Percentiles rank a stretch among this genome's conserved stretches.
phyloP scores from a whole-genome alignment of 2,329 filamentous ascomycete species.

The Plenodomus tracheiphilus region DNA sequence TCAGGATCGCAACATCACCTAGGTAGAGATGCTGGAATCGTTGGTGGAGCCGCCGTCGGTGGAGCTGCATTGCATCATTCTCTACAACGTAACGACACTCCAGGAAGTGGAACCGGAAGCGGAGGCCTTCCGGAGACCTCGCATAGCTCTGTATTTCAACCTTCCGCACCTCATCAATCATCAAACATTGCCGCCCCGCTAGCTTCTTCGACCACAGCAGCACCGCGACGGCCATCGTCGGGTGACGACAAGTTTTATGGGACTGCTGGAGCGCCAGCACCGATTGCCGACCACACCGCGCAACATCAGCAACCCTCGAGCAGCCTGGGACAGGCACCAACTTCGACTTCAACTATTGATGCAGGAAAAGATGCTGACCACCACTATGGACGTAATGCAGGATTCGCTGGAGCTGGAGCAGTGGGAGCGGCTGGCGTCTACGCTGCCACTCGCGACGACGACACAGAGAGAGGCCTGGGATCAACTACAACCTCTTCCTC shows the following conservation, averaged over 20 bases:
- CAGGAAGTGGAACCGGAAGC: neutral
- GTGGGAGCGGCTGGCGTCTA: slow-evolving; percentile 20
- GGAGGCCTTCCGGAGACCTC: neutral
- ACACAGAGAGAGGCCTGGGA: slow-evolving; percentile 23
- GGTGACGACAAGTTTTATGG: slow-evolving; percentile 11
- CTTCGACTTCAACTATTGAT: neutral
- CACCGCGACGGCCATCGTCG: neutral
- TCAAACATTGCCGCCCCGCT: slow-evolving; percentile 6
- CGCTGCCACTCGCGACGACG: slow-evolving; percentile 18
- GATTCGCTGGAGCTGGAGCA: slow-evolving; percentile 21
- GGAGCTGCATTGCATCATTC: slow-evolving; percentile 11
- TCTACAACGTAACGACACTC: slow-evolving; percentile 2
- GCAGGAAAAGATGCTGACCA: slow-evolving; percentile 16
- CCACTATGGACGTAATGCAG: slow-evolving; percentile 29
- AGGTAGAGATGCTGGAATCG: slow-evolving; percentile 21
- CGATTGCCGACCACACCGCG: slow-evolving; percentile 1
- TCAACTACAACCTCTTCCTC: slow-evolving; percentile 31
- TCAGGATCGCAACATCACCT: slow-evolving; percentile 25
- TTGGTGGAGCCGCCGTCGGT: slow-evolving; percentile 19
- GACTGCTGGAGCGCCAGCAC: slow-evolving; percentile 11
- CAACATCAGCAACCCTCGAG: slow-evolving; percentile 2
- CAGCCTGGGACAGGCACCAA: neutral
- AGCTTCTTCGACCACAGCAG: slow-evolving; percentile 1
- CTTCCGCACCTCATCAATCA: slow-evolving; percentile 1
- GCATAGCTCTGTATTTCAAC: neutral